Evolutionary conservation across 2,329 filamentous ascomycete genomes (phyloP), one percentile per base, ranked within the genome.

Genomic region (Rhynchosporium graminicola): DNA sequence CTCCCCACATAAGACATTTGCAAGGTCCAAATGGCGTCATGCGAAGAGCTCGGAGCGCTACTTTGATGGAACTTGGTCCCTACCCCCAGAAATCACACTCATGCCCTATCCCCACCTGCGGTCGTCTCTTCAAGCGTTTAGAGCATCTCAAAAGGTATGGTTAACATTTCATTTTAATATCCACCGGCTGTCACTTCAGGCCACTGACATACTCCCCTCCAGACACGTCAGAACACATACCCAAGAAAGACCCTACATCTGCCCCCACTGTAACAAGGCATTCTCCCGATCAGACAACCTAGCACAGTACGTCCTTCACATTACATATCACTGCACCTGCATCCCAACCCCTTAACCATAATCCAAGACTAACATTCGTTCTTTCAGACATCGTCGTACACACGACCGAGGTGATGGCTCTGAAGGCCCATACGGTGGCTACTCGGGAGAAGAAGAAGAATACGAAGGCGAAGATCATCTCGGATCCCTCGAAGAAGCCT

Each of bases 221-320:
- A 96, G 93, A 84, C 95, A 99, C 81, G 95, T 99, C 77, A 91
- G 95, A 80, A 99, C 95, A 74, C 95, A 99, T 83, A 99, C 95
- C 61, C 95, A 99, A 83, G 95, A 99, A 83, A 91, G 94, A 80
- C 95, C 95, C 71, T 99, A 99, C 79, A 89, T 96, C 75, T 99
- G 95, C 85, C 90, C 91, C 71, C 89, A 96, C 78, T 99, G 95
- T 86, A 97, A 91, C 84, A 98, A 98, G 83, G 94, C 94, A 69
- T 99, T 99, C 78, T 98, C 95, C 64, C 85, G 95, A 79, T 98
- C 94, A 74, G 95, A 99, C 81, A 99, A 99, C 77, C 89, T 99
- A 79, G 95, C 95, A 77, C 95, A 99, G 90, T 96, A 92, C 79
- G 85, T 75, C 71, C 48, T 64, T 62, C 61, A 65, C 65, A 70